phyloP scores from a whole-genome alignment of 192 early-diverging fungal genomes.

The Coemansia sp. region DNA sequence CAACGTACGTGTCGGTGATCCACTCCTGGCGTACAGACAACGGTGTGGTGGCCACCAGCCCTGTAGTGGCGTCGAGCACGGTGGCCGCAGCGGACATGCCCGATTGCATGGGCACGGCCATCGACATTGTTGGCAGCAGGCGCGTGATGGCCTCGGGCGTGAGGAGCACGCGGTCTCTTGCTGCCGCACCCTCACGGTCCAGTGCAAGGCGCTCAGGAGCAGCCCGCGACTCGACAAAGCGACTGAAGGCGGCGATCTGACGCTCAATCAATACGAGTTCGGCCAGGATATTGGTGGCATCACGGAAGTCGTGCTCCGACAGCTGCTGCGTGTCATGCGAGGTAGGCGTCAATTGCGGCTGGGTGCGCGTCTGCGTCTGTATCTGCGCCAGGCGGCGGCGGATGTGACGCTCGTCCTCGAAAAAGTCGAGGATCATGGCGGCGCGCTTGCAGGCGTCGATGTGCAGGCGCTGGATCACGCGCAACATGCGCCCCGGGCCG shows the following conservation, averaged over 20 bases:
- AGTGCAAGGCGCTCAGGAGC: slow-evolving; percentile 41
- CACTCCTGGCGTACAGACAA: slow-evolving; percentile 26
- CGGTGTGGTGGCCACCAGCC: slow-evolving; percentile 28
- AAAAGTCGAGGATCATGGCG: slow-evolving; percentile 69
- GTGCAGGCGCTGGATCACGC: slow-evolving; percentile 84
- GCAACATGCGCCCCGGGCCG: slow-evolving; percentile 82
- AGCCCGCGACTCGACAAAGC: slow-evolving; percentile 81
- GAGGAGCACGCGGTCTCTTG: slow-evolving; percentile 28
- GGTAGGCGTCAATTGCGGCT: background rate
- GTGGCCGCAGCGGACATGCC: too few species aligned
- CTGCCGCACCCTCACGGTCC: slow-evolving; percentile 4
- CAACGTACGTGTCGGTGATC: slow-evolving; percentile 35
- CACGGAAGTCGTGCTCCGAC: slow-evolving; percentile 64
- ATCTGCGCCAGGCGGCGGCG: slow-evolving; percentile 45
- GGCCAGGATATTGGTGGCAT: slow-evolving; percentile 71
- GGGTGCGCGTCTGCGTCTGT: slow-evolving; percentile 12
- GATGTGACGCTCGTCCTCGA: slow-evolving; percentile 68
- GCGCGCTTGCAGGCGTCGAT: slow-evolving; percentile 83
- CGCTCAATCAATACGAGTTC: slow-evolving; percentile 84
- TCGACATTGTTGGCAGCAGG: slow-evolving; percentile 16
- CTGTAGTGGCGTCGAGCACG: slow-evolving; percentile 14
- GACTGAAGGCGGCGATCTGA: slow-evolving; percentile 69
- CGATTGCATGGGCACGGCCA: slow-evolving; percentile 5
- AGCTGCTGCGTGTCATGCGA: slow-evolving; percentile 1
- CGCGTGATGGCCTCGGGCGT: slow-evolving; percentile 9